Conservation (phyloP, 2,329 filamentous ascomycete genomes). For the Ramichloridium luteum region DNA sequence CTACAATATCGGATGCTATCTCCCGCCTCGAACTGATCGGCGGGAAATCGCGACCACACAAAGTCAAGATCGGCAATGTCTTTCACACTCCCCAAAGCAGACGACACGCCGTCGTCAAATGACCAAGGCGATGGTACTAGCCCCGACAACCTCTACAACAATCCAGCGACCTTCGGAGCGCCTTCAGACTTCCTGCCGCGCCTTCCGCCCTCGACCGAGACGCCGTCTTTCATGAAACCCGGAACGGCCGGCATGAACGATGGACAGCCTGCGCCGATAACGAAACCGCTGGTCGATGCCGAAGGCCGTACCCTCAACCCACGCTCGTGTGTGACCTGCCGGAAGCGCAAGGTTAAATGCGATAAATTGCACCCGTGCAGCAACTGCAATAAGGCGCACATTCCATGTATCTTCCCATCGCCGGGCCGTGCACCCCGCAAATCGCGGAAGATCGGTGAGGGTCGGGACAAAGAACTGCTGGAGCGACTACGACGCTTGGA, state of each 20-base stretch:
- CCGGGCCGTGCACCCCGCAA: slow-evolving; percentile 61
- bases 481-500: slow-evolving; percentile 61
- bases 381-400: slow-evolving; percentile 59
- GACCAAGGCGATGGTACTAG: no score
- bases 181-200: slow-evolving; percentile 16
- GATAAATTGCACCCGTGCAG: slow-evolving; percentile 66
- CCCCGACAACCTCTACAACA: background rate
- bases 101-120: no score
- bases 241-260: background rate
- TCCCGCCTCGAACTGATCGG: no score
- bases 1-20: no score
- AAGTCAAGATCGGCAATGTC: no score
- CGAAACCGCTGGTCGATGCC: slow-evolving; percentile 18
- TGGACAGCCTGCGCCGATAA: slow-evolving; percentile 1
- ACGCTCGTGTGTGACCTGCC: slow-evolving; percentile 40
- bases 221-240: slow-evolving; percentile 7
- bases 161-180: slow-evolving; percentile 7
- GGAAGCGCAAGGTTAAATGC: slow-evolving; percentile 58
- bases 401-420: slow-evolving; percentile 62
- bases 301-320: slow-evolving; percentile 26
- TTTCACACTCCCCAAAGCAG: no score
- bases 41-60: no score
- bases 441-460: slow-evolving; percentile 52
- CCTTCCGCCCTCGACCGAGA: slow-evolving; percentile 14
- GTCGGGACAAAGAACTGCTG: slow-evolving; percentile 49